Evolutionary conservation across 257 asterid species (phyloP), one percentile per base, ranked within the genome.

Genomic region (Jaltomata sinuosa): DNA sequence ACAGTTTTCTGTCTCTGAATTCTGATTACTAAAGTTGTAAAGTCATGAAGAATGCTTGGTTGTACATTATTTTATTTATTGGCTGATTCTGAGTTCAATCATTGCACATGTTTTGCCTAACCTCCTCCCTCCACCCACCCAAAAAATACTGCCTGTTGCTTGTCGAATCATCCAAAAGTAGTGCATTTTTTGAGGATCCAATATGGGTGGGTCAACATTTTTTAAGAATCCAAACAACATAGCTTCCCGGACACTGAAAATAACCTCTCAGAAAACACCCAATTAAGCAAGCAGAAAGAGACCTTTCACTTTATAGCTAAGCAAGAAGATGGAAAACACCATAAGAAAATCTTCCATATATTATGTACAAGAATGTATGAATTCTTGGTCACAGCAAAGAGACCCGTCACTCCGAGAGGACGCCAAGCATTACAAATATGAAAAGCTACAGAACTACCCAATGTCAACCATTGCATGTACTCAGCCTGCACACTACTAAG

Each of bases 401-500:
- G 85, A 83, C 65, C 85, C 85, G 47, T 83, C 85, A 31, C 85
- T 83, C 68, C 15, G 68, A 67, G 79, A 68, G 85, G 80, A 83
- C 85, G 85, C 69, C 81, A 55, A 65, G 78, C 64, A 82, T 65
- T 68, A 64, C 80, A 65, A 62, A 59, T 45, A 47, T 11, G 55
- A 55, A 38, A 59, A 57, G 31, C 84, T 81, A 82, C 38, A 54
- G 47, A 27, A 29, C 34, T 71, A 55, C 49, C 67, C 61, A 65
- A 34, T 45, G 80, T 49, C 62, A 68, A 61, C 74, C 84, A 25
- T 62, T 31, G 40, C 80, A 52, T 49, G 45, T 47, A 45, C 65
- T 40, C 62, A 15, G 40, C 81, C 16, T 85, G 82, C 83, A 85
- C 91, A 91, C 88, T 71, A 82, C 89, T 87, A 88, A 68, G 88